Evolutionary conservation across 1,139 yeast species (phyloP), one percentile per base, ranked within the genome.

Genomic region (Saccharomyces hybrid): DNA sequence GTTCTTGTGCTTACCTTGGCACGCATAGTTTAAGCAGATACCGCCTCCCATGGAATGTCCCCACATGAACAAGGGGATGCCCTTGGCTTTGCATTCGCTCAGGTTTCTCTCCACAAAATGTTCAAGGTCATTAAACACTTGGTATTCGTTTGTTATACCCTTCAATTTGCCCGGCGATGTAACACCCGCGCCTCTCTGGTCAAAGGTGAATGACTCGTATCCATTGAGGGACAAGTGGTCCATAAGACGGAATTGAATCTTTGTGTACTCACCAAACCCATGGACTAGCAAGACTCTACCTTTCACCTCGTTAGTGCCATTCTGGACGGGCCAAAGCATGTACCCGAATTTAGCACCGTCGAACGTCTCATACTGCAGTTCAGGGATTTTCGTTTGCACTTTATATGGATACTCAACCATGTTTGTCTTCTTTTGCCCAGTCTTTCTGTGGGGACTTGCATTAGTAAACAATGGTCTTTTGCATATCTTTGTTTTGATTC

Each of bases 21-120:
- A 78, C 16, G 83, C 88, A 68, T 91, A 91, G 70, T 84, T 88
- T 58, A 90, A 74, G 0, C 76, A 74, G 53, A 89, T 83, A 0
- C 88, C 96, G 23, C 97, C 97, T 50, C 99, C 99, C 97, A 93
- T 90, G 14, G 96, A 88, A 66, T 88, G 96, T 2, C 97, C 96
- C 71, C 81, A 76, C 59, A 93, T 67, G 63, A 77, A 79, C 46
- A 89, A 65, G 59, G 82, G 82, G 52, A 54, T 62, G 11, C 54
- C 56, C 7, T 55, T 52, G 2, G 58, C 57, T 38, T 61, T 51
- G 44, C 72, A 57, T 25, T 74, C 73, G 7, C 68, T 59, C 28
- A 72, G 51, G 55, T 74, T 73, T 57, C 57, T 58, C 51, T 62
- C 59, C 25, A 72, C 53, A 54, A 91, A 78, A 61, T 75, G 79